phyloP scores from a whole-genome alignment of 768 basidiomycete genomes.

The Lepiota venenata region DNA sequence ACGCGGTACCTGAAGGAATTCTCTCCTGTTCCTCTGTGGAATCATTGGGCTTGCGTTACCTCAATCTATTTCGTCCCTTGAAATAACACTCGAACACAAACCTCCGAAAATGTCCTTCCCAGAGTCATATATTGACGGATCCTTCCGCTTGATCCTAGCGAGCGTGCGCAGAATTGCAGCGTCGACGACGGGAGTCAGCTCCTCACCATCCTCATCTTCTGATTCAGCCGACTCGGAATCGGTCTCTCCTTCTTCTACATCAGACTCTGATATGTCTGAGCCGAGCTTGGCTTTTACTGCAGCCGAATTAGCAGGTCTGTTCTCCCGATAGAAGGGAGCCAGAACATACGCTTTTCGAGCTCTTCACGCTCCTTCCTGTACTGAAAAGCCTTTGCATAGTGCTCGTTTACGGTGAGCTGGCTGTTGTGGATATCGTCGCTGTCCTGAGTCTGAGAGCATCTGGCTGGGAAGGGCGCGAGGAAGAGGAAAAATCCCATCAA shows the following conservation, averaged over 20 bases:
- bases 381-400: conserved; percentile 73
- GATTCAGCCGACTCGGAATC: conserved; percentile 78
- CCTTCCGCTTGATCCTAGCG: conserved; percentile 75
- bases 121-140: conserved; percentile 80
- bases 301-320: conserved; percentile 4
- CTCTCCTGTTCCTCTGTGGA: conserved; percentile 63
- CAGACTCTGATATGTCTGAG: conserved; percentile 57
- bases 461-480: conserved; percentile 9
- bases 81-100: conserved; percentile 22
- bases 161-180: conserved; percentile 92
- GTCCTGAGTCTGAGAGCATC: conserved; percentile 22
- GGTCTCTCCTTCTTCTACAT: conserved; percentile 43
- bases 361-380: conserved; percentile 85
- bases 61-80: neutral
- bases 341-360: conserved; percentile 63
- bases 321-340: neutral
- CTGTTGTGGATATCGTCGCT: conserved; percentile 18
- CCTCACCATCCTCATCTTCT: conserved; percentile 94
- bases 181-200: conserved; percentile 90
- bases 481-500: neutral
- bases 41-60: neutral
- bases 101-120: conserved; percentile 77
- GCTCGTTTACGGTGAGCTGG: conserved; percentile 32
- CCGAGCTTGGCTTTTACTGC: conserved; percentile 90
- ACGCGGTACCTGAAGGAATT: conserved; percentile 22